Percentiles rank a stretch among this genome's conserved stretches.
These are phyloP conservation scores for Hypocreales sp. DNA, from an alignment of 2,329 filamentous ascomycete species.

Conservation along the genomic window DNA sequence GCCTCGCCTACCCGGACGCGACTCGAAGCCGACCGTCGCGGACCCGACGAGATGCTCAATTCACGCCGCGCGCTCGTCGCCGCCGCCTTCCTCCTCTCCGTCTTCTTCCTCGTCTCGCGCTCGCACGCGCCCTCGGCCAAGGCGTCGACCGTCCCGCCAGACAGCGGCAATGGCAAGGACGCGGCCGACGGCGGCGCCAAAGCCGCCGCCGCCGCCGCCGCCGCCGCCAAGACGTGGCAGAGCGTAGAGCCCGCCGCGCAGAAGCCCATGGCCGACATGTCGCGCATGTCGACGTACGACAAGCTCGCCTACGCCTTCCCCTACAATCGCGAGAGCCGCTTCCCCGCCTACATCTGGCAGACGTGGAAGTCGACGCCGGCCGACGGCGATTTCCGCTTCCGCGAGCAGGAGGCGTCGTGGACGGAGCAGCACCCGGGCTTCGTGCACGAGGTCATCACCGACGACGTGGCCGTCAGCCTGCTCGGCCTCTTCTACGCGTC, in stretches of 20 bases:
- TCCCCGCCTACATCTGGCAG: conserved; percentile 98
- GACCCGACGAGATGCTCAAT: conserved; percentile 61
- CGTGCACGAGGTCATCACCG: conserved; percentile 93
- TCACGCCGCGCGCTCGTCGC: conserved; percentile 61
- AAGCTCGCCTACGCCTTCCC: conserved; percentile 90
- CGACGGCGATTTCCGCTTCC: conserved; percentile 63
- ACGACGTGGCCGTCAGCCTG: conserved; percentile 67
- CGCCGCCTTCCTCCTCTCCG: conserved; percentile 50
- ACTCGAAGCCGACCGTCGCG: too few species aligned
- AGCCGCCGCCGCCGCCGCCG: conserved; percentile 8
- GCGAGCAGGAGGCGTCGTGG: conserved; percentile 81
- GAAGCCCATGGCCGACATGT: conserved; percentile 53
- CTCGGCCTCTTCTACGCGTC: conserved; percentile 77
- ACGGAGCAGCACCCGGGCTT: conserved; percentile 76
- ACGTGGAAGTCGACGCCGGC: conserved; percentile 87
- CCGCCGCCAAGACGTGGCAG: conserved; percentile 6
- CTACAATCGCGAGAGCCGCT: conserved; percentile 77
- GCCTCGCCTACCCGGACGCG: too few species aligned
- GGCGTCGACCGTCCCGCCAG: too few species aligned
- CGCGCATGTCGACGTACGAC: conserved; percentile 54
- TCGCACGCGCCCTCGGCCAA: conserved; percentile 24
- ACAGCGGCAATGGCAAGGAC: neutral
- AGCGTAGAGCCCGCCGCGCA: conserved; percentile 25
- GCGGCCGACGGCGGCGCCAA: conserved; percentile 5
- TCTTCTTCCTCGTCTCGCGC: conserved; percentile 53